Percentiles rank a stretch among this genome's conserved stretches.
Evolutionary conservation across 2,329 filamentous ascomycete species (phyloP).

Genomic region (Myriosclerotinia duriaeana): DNA sequence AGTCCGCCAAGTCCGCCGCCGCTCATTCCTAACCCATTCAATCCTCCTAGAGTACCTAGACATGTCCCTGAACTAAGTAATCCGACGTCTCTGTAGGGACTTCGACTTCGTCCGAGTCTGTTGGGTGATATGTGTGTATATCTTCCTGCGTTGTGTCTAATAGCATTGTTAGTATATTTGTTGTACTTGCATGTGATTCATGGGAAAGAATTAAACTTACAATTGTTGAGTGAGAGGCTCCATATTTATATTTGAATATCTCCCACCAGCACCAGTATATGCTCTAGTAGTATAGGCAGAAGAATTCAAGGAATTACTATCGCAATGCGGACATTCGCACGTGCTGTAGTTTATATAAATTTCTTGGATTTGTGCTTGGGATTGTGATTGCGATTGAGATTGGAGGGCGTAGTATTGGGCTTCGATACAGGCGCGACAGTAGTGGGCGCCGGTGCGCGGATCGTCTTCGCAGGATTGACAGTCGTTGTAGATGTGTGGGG

Average conservation of each 20-base stretch:
- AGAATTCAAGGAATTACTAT: background rate
- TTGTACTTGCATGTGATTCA: background rate
- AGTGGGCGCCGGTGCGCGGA: slow-evolving; percentile 19
- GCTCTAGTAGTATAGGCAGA: background rate
- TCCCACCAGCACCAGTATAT: background rate
- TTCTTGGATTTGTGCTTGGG: slow-evolving; percentile 10
- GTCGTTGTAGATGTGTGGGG: slow-evolving; percentile 11
- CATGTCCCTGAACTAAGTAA: slow-evolving; percentile 10
- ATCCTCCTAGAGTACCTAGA: background rate
- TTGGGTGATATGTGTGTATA: slow-evolving; percentile 1
- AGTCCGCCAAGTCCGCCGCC: background rate
- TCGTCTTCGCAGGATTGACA: slow-evolving; percentile 21
- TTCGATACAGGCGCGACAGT: slow-evolving; percentile 14
- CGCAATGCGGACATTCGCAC: slow-evolving; percentile 24
- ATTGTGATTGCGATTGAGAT: background rate
- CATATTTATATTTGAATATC: slow-evolving; percentile 3
- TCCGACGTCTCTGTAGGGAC: slow-evolving; percentile 15
- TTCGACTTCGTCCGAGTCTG: slow-evolving; percentile 16
- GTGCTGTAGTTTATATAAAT: slow-evolving; percentile 7
- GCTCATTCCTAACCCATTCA: background rate
- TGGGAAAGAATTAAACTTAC: slow-evolving; percentile 1
- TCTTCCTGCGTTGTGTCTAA: background rate
- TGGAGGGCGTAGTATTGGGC: slow-evolving; percentile 11
- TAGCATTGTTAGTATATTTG: background rate
- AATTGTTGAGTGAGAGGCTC: slow-evolving; percentile 5